Evolutionary conservation across 805 yeast genomes (phyloP), one percentile per base, ranked within the genome.

Genomic region (Hagleromyces aurorensis): DNA sequence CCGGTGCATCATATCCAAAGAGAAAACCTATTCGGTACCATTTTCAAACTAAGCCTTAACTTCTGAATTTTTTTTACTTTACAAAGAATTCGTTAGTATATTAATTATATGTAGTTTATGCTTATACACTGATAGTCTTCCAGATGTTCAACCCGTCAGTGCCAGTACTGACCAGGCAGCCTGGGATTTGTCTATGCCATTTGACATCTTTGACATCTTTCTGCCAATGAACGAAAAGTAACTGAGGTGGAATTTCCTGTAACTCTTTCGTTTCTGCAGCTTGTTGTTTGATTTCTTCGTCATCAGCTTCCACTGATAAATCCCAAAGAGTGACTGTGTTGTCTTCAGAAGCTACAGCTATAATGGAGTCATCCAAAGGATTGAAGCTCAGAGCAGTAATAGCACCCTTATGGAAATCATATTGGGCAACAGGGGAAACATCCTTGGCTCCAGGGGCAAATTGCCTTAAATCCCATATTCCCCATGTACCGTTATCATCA

Each of bases 291-390:
- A 89, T 81, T 60, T 89, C 98, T 53, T 89, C 97, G 53, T 91
- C 97, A 57, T 87, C 98, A 3, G 97, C 97, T 63, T 91, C 98
- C 10, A 91, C 98, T 8, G 96, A 89, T 55, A 91, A 69, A 64
- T 91, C 98, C 98, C 98, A 91, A 43, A 91, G 64, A 1, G 96
- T 86, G 6, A 91, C 96, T 5, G 97, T 91, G 57, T 86, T 86
- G 59, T 91, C 98, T 55, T 87, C 97, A 1, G 94, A 83, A 3
- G 93, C 86, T 11, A 89, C 96, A 1, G 97, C 97, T 32, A 91
- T 72, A 39, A 87, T 85, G 1, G 96, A 84, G 60, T 91, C 98
- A 55, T 91, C 98, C 42, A 78, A 65, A 28, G 97, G 98, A 54
- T 87, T 87, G 69, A 89, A 91, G 38, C 89, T 78, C 41, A 91